Evolutionary conservation across 108 stramenopile species (phyloP), one percentile per base, ranked within the genome.

Genomic region (Cyclostephanos invisitatus): DNA sequence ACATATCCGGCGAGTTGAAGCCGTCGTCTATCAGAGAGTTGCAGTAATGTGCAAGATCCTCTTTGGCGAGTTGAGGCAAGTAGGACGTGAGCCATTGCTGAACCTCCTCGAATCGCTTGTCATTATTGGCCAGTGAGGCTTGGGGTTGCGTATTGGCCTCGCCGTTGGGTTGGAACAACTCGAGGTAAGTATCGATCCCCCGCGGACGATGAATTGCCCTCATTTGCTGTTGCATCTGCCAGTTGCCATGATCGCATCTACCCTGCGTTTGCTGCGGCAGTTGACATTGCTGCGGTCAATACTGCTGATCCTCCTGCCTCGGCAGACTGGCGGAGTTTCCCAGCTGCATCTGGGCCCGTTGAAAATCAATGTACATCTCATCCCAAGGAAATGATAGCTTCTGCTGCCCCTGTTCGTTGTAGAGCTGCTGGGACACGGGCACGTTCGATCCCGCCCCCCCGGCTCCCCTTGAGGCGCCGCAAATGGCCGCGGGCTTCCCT

Each of bases 401-500:
- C 70, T 48, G 55, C 70, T 70, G 70, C 59, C 61, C 59, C 28
- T 29, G 17, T 12, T 14, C 15, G 28, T 59, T 59, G 8, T 22
- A 42, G 56, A 68, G 72, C 18, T 63, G 50, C 32, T 40, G 37
- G 17, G 55, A 73, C 37, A 35, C n/a, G 18, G 36, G 59, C 32
- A 60, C 36, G 36, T 3, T 37, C 36, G 10, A 47, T 25, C 55
- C 54, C 29, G 21, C 42, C 64, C 7, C 11, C 24, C 6, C 35
- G 2, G 53, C 63, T 4, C 75, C 72, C 6, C 78, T 65, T 84
- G 63, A 76, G 29, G 72, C 73, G 21, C 71, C n/a, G n/a, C n/a
- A n/a, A 20, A 73, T 82, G 17, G 86, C 67, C 15, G 85, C 78
- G 48, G 92, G 68, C 67, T 91, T 92, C 15, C 92, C 92, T 77